phyloP scores from a whole-genome alignment of 805 yeast genomes.

The Starmerella apis region DNA sequence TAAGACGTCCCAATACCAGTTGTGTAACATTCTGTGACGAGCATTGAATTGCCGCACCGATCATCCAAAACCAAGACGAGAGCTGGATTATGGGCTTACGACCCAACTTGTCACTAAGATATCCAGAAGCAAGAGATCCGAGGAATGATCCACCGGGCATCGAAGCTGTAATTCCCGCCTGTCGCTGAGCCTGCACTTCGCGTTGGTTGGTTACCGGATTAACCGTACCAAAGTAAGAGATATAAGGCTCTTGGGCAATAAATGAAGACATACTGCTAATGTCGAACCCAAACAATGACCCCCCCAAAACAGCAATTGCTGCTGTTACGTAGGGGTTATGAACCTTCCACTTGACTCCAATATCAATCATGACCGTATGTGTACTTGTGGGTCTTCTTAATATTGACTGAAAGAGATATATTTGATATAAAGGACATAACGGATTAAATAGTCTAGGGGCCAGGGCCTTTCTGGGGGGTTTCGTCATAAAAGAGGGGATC shows the following conservation, averaged over 20 bases:
- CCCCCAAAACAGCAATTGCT: slow-evolving; percentile 51
- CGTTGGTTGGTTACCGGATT: slow-evolving; percentile 33
- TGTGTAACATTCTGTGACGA: slow-evolving; percentile 38
- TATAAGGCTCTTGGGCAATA: slow-evolving; percentile 43
- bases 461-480: neutral
- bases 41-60: slow-evolving; percentile 51
- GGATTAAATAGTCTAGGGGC: slow-evolving; percentile 1
- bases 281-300: slow-evolving; percentile 69
- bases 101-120: slow-evolving; percentile 44
- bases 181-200: slow-evolving; percentile 29
- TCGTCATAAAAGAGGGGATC: neutral
- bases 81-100: slow-evolving; percentile 45
- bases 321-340: slow-evolving; percentile 52
- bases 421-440: neutral
- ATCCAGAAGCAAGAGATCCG: slow-evolving; percentile 53
- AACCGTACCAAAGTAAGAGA: slow-evolving; percentile 44
- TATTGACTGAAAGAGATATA: neutral
- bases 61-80: slow-evolving; percentile 47
- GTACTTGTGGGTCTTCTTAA: too few relatives aligned
- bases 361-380: slow-evolving; percentile 13
- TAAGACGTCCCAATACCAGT: slow-evolving; percentile 45
- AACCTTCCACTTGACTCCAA: slow-evolving; percentile 32
- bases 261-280: slow-evolving; percentile 69
- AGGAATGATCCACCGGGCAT: slow-evolving; percentile 69
- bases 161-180: slow-evolving; percentile 65